Conservation (phyloP, 2,329 filamentous ascomycete species). For the Monilinia aucupariae region DNA sequence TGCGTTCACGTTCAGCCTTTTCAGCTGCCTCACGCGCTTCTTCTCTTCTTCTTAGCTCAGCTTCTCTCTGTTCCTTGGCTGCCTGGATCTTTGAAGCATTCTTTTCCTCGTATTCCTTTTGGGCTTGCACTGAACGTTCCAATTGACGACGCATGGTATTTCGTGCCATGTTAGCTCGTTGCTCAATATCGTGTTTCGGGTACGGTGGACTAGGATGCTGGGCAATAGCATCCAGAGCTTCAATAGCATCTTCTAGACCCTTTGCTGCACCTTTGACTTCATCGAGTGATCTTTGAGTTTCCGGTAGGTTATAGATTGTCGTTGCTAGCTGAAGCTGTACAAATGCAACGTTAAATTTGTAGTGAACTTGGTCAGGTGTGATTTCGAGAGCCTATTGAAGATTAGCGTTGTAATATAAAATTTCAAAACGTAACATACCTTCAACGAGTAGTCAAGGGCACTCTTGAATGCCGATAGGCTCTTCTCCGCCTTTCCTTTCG, state of each 20-base stretch:
- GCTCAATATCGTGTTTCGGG: constrained; percentile 82
- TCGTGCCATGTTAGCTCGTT: constrained; percentile 93
- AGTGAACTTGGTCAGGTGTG: constrained; percentile 78
- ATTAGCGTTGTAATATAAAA: constrained; percentile 26
- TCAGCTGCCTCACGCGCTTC: constrained; percentile 65
- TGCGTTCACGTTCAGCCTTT: constrained; percentile 65
- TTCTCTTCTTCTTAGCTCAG: constrained; percentile 71
- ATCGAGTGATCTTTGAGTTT: constrained; percentile 69
- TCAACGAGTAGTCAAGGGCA: constrained; percentile 57
- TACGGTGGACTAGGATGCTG: constrained; percentile 69
- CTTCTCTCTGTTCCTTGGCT: constrained; percentile 73
- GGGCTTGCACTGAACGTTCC: constrained; percentile 74
- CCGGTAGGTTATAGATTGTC: constrained; percentile 66
- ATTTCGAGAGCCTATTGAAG: constrained; percentile 62
- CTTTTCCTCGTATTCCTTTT: constrained; percentile 87
- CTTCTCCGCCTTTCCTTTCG: constrained; percentile 61
- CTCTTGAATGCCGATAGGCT: constrained; percentile 57
- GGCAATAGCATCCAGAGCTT: constrained; percentile 59
- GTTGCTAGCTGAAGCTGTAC: constrained; percentile 92
- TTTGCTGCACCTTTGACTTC: constrained; percentile 76
- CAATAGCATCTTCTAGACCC: constrained; percentile 82
- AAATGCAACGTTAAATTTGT: constrained; percentile 97
- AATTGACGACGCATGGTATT: constrained; percentile 93
- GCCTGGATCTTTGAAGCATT: constrained; percentile 83
- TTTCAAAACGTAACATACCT: constrained; percentile 41